Evolutionary conservation across 139 green algal genomes (phyloP), one percentile per base, ranked within the genome.

Genomic region (Closterium sp.): DNA sequence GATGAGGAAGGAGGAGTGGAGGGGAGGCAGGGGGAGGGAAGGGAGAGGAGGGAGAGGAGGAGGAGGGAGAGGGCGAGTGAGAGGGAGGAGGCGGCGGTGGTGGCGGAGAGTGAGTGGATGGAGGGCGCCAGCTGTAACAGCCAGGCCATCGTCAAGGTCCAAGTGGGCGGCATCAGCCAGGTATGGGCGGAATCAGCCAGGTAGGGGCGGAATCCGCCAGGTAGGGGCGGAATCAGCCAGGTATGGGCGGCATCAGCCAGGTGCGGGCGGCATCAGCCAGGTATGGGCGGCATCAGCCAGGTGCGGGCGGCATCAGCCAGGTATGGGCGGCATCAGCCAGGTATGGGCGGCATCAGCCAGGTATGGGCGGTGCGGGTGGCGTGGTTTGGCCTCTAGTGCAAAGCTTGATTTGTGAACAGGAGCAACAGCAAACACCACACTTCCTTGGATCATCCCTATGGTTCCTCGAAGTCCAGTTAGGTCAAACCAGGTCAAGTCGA

Each of bases 121-220:
- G 30, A 73, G 87, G 30, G 45, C 86, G 89, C 21, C 91, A 91
- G 24, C 87, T 29, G 28, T 50, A 89, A 86, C 85, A 94, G 85
- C 34, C 93, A 95, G 91, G 90, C 92, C 90, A 94, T 95, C 22
- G 89, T 94, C 9, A 94, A 94, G 79, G 32, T 94, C 28, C 89
- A 30, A 30, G 62, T 94, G 28, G 50, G 30, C 38, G 31, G 42
- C 91, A 38, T 85, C 28, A 30, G 84, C 86, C 28, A 86, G 85
- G 90, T 92, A 89, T 21, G 89, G 70, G 38, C 42, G 42, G 42
- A n/a, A n/a, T n/a, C n/a, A n/a, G n/a, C n/a, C n/a, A n/a, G n/a
- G n/a, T n/a, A n/a, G n/a, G 27, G 42, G 29, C 34, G 31, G 38
- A 87, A 34, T 73, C n/a, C 4, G 73, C 86, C n/a, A 85, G 79